phyloP scores from a whole-genome alignment of 163 green algal species.

The Chlamydomonas reinhardtii region DNA sequence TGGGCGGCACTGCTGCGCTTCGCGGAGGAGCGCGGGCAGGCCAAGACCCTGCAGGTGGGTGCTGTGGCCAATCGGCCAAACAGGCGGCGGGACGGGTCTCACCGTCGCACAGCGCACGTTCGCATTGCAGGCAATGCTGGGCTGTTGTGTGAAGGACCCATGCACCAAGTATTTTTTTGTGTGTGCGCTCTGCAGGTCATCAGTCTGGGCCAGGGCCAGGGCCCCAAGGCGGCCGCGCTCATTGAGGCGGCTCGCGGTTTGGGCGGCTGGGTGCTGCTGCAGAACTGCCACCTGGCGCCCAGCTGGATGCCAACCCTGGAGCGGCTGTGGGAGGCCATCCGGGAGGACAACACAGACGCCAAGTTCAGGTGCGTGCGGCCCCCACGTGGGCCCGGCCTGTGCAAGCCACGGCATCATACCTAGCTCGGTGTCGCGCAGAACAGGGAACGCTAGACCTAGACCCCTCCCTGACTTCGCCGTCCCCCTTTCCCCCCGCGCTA shows the following conservation, averaged over 20 bases:
- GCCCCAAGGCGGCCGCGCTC: conserved; percentile 74
- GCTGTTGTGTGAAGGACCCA: too few relatives aligned
- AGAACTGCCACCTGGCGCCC: conserved; percentile 71
- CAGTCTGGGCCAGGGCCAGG: conserved; percentile 80
- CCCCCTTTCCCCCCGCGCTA: too few relatives aligned
- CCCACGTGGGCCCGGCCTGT: too few relatives aligned
- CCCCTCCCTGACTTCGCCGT: too few relatives aligned
- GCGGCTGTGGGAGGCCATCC: conserved; percentile 61
- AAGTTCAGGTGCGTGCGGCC: conserved; percentile 62
- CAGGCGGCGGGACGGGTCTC: too few relatives aligned
- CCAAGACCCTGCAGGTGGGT: conserved; percentile 39
- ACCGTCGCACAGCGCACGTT: too few relatives aligned
- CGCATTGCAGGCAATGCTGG: too few relatives aligned
- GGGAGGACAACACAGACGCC: conserved; percentile 62
- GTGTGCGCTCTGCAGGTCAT: conserved; percentile 56
- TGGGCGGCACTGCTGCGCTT: conserved; percentile 80
- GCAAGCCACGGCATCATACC: too few relatives aligned
- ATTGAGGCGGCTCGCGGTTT: conserved; percentile 64
- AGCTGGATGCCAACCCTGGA: conserved; percentile 69
- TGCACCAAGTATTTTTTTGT: too few relatives aligned
- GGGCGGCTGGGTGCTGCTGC: conserved; percentile 78
- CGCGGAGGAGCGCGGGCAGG: conserved; percentile 61
- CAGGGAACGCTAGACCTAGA: too few relatives aligned
- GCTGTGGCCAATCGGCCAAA: too few relatives aligned
- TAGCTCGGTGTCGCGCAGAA: too few relatives aligned